Conservation (phyloP, 495 filamentous ascomycete species). For the Chlorociboria aeruginascens region DNA sequence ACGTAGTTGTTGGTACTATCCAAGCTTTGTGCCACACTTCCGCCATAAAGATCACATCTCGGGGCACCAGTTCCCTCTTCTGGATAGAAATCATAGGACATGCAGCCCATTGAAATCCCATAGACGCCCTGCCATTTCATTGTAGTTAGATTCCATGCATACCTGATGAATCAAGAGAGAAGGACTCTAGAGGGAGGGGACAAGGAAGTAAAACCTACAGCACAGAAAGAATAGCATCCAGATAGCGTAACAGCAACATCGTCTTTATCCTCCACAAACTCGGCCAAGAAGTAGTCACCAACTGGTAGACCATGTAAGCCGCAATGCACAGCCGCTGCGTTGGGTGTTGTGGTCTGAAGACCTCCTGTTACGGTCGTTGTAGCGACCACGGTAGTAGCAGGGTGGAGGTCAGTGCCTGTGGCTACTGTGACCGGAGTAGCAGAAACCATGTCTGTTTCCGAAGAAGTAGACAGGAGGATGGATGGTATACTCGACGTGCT, state of each 20-base stretch:
- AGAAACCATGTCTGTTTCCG: neutral
- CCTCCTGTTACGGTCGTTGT: slow-evolving; percentile 10
- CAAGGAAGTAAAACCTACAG: slow-evolving; percentile 13
- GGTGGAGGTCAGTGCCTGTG: neutral
- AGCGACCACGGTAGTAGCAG: neutral
- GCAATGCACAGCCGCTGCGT: slow-evolving; percentile 8
- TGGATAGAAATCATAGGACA: slow-evolving; percentile 17
- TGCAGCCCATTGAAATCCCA: slow-evolving; percentile 10
- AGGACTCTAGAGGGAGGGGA: neutral
- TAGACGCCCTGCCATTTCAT: slow-evolving; percentile 6
- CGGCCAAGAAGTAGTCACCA: slow-evolving; percentile 13
- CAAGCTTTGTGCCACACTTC: slow-evolving; percentile 13
- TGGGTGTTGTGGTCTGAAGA: slow-evolving; percentile 7
- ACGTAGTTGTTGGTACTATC: slow-evolving; percentile 11
- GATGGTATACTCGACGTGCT: too few relatives aligned
- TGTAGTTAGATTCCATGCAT: neutral
- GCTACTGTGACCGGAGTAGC: slow-evolving; percentile 1
- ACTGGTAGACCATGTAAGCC: slow-evolving; percentile 15
- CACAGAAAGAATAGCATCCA: slow-evolving; percentile 19
- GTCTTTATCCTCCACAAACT: slow-evolving; percentile 8
- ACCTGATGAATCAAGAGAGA: neutral
- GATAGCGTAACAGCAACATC: slow-evolving; percentile 11
- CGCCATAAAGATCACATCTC: slow-evolving; percentile 20
- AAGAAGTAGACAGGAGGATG: neutral
- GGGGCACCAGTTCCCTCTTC: slow-evolving; percentile 8